Percentiles rank a stretch among this genome's conserved stretches.
Evolutionary conservation across 2,329 filamentous ascomycete genomes (phyloP).

Genomic region (Laburnicola sp.): DNA sequence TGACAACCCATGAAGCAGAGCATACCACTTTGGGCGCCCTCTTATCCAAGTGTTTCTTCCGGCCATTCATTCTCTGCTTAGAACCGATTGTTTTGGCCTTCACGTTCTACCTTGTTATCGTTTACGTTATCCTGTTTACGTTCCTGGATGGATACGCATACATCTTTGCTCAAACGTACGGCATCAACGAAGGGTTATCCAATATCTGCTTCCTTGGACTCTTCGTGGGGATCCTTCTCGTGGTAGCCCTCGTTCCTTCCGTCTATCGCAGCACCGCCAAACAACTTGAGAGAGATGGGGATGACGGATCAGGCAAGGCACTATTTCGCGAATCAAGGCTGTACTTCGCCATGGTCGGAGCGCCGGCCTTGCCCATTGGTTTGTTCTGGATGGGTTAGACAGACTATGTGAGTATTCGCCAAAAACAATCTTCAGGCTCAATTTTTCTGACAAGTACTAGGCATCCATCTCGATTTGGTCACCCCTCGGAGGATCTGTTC

Average conservation of each 20-base stretch:
- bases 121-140: constrained; percentile 60
- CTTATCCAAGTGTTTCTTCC: constrained; percentile 6
- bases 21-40: constrained; percentile 34
- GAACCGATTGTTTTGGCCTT: constrained; percentile 54
- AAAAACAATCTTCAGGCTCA: constrained; percentile 8
- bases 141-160: constrained; percentile 57
- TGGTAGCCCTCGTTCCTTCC: constrained; percentile 48
- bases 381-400: constrained; percentile 65
- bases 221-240: constrained; percentile 47
- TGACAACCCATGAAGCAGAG: constrained; percentile 53
- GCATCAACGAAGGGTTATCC: constrained; percentile 50
- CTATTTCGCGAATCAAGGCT: constrained; percentile 59
- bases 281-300: constrained; percentile 49
- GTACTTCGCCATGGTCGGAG: constrained; percentile 57
- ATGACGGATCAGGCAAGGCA: constrained; percentile 39
- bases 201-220: constrained; percentile 56
- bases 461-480: constrained; percentile 55
- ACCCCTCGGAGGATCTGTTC: constrained; percentile 53
- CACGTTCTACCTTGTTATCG: constrained; percentile 55
- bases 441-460: constrained; percentile 17
- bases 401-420: constrained; percentile 32
- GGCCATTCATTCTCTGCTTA: constrained; percentile 47
- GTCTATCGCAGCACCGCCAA: constrained; percentile 51
- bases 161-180: constrained; percentile 56
- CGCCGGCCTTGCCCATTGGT: constrained; percentile 54